These are phyloP conservation scores for Batkoa obscura DNA, from an alignment of 371 early-diverging fungal species.

Conservation along the genomic window DNA sequence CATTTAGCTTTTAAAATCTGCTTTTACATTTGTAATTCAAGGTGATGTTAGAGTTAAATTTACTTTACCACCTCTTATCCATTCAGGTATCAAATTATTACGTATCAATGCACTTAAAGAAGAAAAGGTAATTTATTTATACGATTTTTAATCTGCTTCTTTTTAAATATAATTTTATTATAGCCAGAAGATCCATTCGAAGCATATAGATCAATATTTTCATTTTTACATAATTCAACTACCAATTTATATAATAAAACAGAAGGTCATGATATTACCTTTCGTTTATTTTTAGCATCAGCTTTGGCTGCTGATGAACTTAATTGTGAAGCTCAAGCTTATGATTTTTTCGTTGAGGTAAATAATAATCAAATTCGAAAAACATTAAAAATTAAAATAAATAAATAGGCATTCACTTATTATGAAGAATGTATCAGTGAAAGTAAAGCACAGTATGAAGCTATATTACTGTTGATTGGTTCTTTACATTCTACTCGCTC, in stretches of 20 bases:
- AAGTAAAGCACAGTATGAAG: slow-evolving; percentile 64
- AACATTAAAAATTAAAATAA: slow-evolving; percentile 21
- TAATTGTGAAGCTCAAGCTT: slow-evolving; percentile 65
- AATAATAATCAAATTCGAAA: slow-evolving; percentile 1
- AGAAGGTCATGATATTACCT: slow-evolving; percentile 43
- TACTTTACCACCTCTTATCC: slow-evolving; percentile 68
- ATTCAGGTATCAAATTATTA: slow-evolving; percentile 50
- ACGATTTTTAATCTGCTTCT: not conserved
- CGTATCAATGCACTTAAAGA: slow-evolving; percentile 26
- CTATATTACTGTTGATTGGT: slow-evolving; percentile 60
- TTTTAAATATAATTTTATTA: no score
- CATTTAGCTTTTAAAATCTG: not conserved
- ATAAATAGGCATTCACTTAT: slow-evolving; percentile 67
- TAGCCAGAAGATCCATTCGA: slow-evolving; percentile 39
- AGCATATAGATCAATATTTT: slow-evolving; percentile 39
- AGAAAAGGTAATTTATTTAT: slow-evolving; percentile 13
- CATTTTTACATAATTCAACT: slow-evolving; percentile 58
- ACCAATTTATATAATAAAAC: slow-evolving; percentile 40
- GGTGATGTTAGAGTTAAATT: slow-evolving; percentile 70
- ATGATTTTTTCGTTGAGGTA: slow-evolving; percentile 79
- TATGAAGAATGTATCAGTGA: slow-evolving; percentile 83
- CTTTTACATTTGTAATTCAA: slow-evolving; percentile 12
- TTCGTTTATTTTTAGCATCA: slow-evolving; percentile 59
- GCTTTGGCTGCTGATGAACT: slow-evolving; percentile 64
- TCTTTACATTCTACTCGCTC: slow-evolving; percentile 53